phyloP scores from a whole-genome alignment of 2,329 filamentous ascomycete species.

The Microdochium trichocladiopsis region DNA sequence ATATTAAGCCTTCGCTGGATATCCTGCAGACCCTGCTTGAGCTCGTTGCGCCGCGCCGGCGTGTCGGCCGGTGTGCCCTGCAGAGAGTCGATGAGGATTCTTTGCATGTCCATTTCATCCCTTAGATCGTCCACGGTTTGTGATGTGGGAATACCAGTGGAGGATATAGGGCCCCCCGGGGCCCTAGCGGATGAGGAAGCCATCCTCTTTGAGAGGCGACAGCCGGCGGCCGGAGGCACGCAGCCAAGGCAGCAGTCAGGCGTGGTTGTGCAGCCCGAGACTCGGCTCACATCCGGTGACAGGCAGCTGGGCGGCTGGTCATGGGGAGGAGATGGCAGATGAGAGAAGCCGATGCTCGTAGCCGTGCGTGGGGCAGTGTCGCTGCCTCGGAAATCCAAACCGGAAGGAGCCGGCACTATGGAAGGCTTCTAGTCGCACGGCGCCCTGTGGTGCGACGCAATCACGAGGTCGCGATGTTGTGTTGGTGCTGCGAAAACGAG shows the following conservation, averaged over 20 bases:
- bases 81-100: constrained; percentile 35
- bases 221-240: not conserved
- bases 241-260: not conserved
- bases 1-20: constrained; percentile 23
- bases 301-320: not conserved
- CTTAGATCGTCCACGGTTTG: constrained; percentile 17
- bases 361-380: not conserved
- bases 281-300: not conserved
- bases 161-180: not conserved
- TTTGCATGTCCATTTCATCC: constrained; percentile 34
- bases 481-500: not conserved
- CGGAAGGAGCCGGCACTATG: not conserved
- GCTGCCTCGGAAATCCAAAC: not conserved
- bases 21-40: constrained; percentile 17
- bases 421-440: not conserved
- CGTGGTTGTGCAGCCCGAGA: not conserved
- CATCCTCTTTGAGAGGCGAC: not conserved
- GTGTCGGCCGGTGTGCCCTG: constrained; percentile 15
- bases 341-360: not conserved
- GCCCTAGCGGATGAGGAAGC: not conserved
- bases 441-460: not conserved
- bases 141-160: not conserved
- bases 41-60: constrained; percentile 4
- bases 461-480: not conserved
- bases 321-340: not conserved